Base-by-base conservation (phyloP, 202 grass and related monocot genomes). In the Dendrocalamus latiflorus region DNA sequence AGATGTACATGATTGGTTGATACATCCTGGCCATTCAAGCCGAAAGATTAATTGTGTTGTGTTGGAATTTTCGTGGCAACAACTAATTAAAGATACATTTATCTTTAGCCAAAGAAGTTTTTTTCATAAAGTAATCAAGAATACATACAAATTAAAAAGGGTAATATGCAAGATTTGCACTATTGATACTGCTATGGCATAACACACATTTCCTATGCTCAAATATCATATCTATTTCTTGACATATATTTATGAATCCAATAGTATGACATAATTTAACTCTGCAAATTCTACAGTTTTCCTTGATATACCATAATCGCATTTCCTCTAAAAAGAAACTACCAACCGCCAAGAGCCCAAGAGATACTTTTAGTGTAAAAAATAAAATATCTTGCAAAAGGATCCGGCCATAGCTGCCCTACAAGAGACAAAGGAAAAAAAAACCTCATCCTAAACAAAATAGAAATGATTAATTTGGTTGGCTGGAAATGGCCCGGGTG, bases 361-460 rank as follows among this genome's bases (percentile, higher is more conserved):
- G 33, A 66, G 49, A 83, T 70, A 45, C 74, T 63, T 82, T 86
- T 37, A 30, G 2, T 3, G 53, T 67, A 15, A 47, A 62, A 66
- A 48, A 44, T n/a, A 49, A 90, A 89, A 90, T 83, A 90, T 86
- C 88, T 69, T 57, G 18, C 15, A 56, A 80, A 74, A 83, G 75
- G 54, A 90, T 79, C 74, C 61, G 38, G 1, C 3, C 8, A 8
- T 4, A 8, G 4, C 7, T 60, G 15, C 0, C 79, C 67, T 74
- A 78, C 74, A 53, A 45, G 1, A 47, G 56, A 12, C 68, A 62
- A 64, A 80, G 16, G n/a, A n/a, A 84, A 87, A 76, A n/a, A n/a
- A n/a, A 75, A 54, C 28, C 75, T 90, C 79, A 90, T 90, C 80
- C 80, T 65, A 76, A 87, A 69, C 17, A 63, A 75, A 20, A 34